Conservation (phyloP, 1,139 yeast species). For the Yamadazyma mexicana region DNA sequence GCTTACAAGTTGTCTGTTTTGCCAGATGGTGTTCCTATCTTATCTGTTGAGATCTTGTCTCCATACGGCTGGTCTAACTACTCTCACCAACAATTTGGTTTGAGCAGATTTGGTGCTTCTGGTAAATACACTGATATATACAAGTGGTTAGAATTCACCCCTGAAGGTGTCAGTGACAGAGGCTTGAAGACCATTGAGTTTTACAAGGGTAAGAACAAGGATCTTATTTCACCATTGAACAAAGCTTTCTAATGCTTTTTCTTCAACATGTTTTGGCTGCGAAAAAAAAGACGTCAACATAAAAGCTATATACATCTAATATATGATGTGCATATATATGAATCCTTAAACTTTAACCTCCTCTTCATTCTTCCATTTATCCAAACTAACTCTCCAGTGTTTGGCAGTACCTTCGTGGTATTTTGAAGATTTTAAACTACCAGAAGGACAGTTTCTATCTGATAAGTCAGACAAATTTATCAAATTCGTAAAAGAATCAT, state of each 20-base stretch:
- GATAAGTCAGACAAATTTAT: slow-evolving; percentile 59
- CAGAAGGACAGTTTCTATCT: slow-evolving; percentile 65
- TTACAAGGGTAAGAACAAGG: slow-evolving; percentile 64
- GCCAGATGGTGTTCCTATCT: slow-evolving; percentile 90
- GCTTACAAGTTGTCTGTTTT: slow-evolving; percentile 81
- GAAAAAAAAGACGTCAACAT: too few species aligned
- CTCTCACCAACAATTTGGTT: slow-evolving; percentile 94
- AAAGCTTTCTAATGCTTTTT: slow-evolving; percentile 53
- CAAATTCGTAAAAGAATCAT: slow-evolving; percentile 44
- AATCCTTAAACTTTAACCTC: slow-evolving; percentile 48
- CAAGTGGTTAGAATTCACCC: slow-evolving; percentile 84
- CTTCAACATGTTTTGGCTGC: background rate
- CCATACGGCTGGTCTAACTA: slow-evolving; percentile 91
- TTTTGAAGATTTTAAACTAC: slow-evolving; percentile 54
- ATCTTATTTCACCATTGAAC: slow-evolving; percentile 71
- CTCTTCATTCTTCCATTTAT: slow-evolving; percentile 57
- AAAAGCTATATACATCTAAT: too few species aligned
- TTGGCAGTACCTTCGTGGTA: slow-evolving; percentile 47
- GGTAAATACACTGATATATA: slow-evolving; percentile 84
- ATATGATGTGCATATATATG: background rate
- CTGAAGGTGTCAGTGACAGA: slow-evolving; percentile 86
- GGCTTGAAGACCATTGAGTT: slow-evolving; percentile 75
- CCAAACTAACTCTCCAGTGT: slow-evolving; percentile 70
- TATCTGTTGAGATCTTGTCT: slow-evolving; percentile 91
- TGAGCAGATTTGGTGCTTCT: slow-evolving; percentile 94